Conservation (phyloP, 1,139 yeast genomes). For the Debaryomycetaceae sp. region DNA sequence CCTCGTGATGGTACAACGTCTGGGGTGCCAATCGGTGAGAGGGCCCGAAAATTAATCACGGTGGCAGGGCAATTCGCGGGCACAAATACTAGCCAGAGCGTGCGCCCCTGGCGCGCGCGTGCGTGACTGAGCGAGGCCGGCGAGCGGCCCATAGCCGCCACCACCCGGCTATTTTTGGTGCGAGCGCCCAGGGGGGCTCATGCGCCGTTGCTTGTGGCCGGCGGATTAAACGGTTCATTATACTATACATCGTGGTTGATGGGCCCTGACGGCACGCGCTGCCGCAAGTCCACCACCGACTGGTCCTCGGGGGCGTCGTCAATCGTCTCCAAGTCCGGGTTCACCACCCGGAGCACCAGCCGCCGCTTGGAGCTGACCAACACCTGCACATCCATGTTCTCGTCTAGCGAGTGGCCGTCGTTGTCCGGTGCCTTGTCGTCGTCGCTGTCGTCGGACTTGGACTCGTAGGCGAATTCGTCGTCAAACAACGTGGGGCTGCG, state of each 20-base stretch:
- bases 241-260: slow-evolving; percentile 12
- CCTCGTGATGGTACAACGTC: no score
- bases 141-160: no score
- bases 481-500: slow-evolving; percentile 7
- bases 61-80: no score
- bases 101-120: no score
- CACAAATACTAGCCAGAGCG: no score
- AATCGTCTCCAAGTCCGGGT: slow-evolving; percentile 46
- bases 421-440: slow-evolving; percentile 9
- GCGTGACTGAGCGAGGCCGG: no score
- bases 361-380: slow-evolving; percentile 69
- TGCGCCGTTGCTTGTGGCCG: no score
- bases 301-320: slow-evolving; percentile 12
- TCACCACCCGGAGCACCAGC: slow-evolving; percentile 56
- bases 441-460: slow-evolving; percentile 2
- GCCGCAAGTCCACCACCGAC: slow-evolving; percentile 15
- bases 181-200: no score
- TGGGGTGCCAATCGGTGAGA: no score
- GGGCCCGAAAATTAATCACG: no score
- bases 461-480: slow-evolving; percentile 6
- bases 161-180: no score
- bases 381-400: slow-evolving; percentile 65
- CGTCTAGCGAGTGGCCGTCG: slow-evolving; percentile 29
- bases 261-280: slow-evolving; percentile 27
- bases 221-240: no score